Percentiles rank a stretch among this genome's conserved stretches.
phyloP scores from a whole-genome alignment of 2,329 filamentous ascomycete species.

The Aspergillus fumigatus region DNA sequence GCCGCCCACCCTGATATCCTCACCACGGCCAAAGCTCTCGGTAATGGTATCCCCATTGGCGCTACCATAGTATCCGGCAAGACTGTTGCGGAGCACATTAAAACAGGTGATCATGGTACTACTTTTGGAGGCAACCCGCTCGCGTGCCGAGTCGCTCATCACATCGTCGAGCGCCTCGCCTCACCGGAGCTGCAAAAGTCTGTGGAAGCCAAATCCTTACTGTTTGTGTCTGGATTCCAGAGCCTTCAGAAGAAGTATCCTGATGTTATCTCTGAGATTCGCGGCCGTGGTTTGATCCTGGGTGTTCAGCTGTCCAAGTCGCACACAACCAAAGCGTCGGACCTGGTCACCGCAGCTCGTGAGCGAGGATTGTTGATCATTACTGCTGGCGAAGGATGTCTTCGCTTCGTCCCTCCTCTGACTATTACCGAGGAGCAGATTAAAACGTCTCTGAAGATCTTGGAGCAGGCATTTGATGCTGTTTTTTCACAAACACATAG shows the following conservation, averaged over 20 bases:
- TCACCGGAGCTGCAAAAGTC: conserved; percentile 64
- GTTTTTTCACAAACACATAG: conserved; percentile 46
- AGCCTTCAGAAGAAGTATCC: conserved; percentile 60
- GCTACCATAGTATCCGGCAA: conserved; percentile 66
- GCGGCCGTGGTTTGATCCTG: conserved; percentile 79
- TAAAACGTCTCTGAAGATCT: conserved; percentile 66
- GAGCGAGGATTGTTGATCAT: conserved; percentile 87
- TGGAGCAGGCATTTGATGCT: conserved; percentile 62
- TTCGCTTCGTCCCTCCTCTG: conserved; percentile 86
- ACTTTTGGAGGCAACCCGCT: conserved; percentile 93
- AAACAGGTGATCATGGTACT: conserved; percentile 81
- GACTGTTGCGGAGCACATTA: conserved; percentile 63
- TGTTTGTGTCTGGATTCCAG: conserved; percentile 57
- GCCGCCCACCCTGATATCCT: conserved; percentile 90
- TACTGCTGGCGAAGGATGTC: conserved; percentile 85
- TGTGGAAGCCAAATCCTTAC: conserved; percentile 63
- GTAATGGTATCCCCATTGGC: conserved; percentile 93
- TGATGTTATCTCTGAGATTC: conserved; percentile 67
- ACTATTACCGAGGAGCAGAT: conserved; percentile 79
- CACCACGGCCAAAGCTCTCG: conserved; percentile 91
- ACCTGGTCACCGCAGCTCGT: conserved; percentile 76
- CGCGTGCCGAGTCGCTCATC: conserved; percentile 75
- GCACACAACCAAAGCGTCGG: conserved; percentile 47
- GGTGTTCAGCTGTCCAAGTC: conserved; percentile 77
- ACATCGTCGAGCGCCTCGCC: conserved; percentile 74